Evolutionary conservation across 768 basidiomycete species (phyloP).

Genomic region (Lepiota brunneoincarnata): DNA sequence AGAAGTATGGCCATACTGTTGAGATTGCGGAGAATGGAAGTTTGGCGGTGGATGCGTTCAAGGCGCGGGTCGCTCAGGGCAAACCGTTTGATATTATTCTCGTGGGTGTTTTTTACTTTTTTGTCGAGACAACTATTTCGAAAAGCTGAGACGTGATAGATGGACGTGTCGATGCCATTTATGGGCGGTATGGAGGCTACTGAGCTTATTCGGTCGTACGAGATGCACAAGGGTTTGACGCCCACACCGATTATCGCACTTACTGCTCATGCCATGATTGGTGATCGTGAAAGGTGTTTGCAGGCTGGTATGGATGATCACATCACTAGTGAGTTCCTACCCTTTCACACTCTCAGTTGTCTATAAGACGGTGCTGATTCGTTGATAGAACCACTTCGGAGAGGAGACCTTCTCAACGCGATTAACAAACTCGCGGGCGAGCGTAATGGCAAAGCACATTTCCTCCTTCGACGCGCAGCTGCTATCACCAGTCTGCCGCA

Average conservation of each 20-base stretch:
- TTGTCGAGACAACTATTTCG: background rate
- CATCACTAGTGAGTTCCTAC: conserved; percentile 63
- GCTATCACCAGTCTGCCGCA: conserved; percentile 19
- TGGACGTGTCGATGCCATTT: conserved; percentile 98
- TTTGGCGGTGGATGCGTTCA: conserved; percentile 90
- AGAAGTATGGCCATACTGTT: conserved; percentile 92
- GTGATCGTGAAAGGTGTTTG: conserved; percentile 51
- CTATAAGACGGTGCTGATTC: conserved; percentile 8
- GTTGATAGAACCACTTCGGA: conserved; percentile 66
- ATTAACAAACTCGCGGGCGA: conserved; percentile 80
- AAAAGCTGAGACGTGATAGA: conserved; percentile 42
- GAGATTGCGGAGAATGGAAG: conserved; percentile 98
- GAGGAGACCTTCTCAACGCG: conserved; percentile 76
- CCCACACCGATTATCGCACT: conserved; percentile 93
- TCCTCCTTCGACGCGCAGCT: conserved; percentile 29
- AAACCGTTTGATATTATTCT: conserved; percentile 91
- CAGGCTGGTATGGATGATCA: conserved; percentile 69
- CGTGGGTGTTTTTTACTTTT: conserved; percentile 43
- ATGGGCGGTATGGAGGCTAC: conserved; percentile 99
- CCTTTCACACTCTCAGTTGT: background rate
- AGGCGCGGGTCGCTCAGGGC: conserved; percentile 63
- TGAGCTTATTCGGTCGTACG: conserved; percentile 83
- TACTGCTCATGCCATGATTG: conserved; percentile 98
- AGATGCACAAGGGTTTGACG: conserved; percentile 64
- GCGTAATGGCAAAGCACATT: conserved; percentile 41